These are phyloP conservation scores for Epichloe sibirici DNA, from an alignment of 2,329 filamentous ascomycete species.

Conservation along the genomic window DNA sequence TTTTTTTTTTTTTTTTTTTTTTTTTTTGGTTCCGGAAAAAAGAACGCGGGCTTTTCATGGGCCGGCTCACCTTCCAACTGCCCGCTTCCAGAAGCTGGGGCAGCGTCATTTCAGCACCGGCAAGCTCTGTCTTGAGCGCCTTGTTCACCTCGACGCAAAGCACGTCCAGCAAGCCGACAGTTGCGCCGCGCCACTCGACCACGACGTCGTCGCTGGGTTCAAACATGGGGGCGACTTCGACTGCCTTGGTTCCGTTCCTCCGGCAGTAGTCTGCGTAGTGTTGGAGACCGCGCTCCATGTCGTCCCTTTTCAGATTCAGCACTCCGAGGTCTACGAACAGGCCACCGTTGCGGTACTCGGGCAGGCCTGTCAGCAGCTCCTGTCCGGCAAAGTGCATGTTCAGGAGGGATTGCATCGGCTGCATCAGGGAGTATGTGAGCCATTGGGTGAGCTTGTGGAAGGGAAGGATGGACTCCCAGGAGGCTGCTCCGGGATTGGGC, in stretches of 20 bases:
- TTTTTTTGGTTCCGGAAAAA: too few relatives aligned
- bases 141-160: conserved; percentile 46
- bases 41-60: too few relatives aligned
- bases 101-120: conserved; percentile 60
- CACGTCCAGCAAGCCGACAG: conserved; percentile 46
- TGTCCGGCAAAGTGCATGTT: conserved; percentile 70
- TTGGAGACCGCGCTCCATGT: conserved; percentile 57
- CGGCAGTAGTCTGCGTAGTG: conserved; percentile 53
- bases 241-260: conserved; percentile 52
- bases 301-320: conserved; percentile 59
- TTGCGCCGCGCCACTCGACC: conserved; percentile 54
- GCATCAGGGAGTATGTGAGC: conserved; percentile 89
- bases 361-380: conserved; percentile 74
- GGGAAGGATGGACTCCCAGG: conserved; percentile 70
- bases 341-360: conserved; percentile 87
- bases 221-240: conserved; percentile 46
- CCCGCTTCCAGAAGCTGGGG: conserved; percentile 91
- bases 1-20: too few relatives aligned
- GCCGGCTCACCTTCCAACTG: conserved; percentile 76
- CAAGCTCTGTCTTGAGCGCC: conserved; percentile 48
- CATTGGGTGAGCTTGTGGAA: conserved; percentile 94
- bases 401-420: conserved; percentile 73
- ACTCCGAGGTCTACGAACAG: conserved; percentile 77
- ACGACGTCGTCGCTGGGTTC: conserved; percentile 48
- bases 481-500: conserved; percentile 43